phyloP scores from a whole-genome alignment of 1,284 basidiomycete species.

The Golubevia sp. region DNA sequence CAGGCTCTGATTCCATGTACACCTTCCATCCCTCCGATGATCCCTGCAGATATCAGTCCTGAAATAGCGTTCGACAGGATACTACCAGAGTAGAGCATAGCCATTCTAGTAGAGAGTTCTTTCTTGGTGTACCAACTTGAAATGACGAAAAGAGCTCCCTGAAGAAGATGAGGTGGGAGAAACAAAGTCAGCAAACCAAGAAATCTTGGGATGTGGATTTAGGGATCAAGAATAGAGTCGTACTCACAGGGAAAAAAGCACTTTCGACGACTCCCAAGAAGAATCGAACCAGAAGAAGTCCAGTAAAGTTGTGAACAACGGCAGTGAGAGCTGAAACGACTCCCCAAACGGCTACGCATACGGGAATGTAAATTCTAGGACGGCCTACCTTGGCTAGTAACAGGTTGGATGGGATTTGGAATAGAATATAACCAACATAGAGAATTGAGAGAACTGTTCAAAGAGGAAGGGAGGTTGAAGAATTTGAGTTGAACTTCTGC shows the following conservation, averaged over 20 bases:
- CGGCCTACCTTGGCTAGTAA: slow-evolving; percentile 48
- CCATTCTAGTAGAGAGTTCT: slow-evolving; percentile 57
- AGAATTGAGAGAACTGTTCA: slow-evolving; percentile 73
- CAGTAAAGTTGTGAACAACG: slow-evolving; percentile 47
- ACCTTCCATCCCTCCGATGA: slow-evolving; percentile 19
- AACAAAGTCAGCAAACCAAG: slow-evolving; percentile 22
- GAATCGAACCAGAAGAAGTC: slow-evolving; percentile 51
- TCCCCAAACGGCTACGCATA: slow-evolving; percentile 38
- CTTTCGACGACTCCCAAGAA: slow-evolving; percentile 58
- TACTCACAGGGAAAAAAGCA: slow-evolving; percentile 27
- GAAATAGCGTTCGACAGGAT: slow-evolving; percentile 41
- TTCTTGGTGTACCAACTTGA: slow-evolving; percentile 60
- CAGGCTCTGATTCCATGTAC: slow-evolving; percentile 21
- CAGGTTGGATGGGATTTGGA: slow-evolving; percentile 72
- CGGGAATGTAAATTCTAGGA: slow-evolving; percentile 50
- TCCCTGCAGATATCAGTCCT: slow-evolving; percentile 25
- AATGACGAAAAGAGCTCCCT: slow-evolving; percentile 58
- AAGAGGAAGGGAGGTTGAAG: not conserved
- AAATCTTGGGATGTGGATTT: no score
- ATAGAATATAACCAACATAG: slow-evolving; percentile 77
- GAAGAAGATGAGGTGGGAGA: slow-evolving; percentile 27
- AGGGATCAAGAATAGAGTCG: slow-evolving; percentile 24
- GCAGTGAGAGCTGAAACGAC: slow-evolving; percentile 40
- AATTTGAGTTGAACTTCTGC: not conserved
- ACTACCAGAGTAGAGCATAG: slow-evolving; percentile 51